Base-by-base conservation (phyloP, 441 rosid species). In the Pelargonium fulgidum region DNA sequence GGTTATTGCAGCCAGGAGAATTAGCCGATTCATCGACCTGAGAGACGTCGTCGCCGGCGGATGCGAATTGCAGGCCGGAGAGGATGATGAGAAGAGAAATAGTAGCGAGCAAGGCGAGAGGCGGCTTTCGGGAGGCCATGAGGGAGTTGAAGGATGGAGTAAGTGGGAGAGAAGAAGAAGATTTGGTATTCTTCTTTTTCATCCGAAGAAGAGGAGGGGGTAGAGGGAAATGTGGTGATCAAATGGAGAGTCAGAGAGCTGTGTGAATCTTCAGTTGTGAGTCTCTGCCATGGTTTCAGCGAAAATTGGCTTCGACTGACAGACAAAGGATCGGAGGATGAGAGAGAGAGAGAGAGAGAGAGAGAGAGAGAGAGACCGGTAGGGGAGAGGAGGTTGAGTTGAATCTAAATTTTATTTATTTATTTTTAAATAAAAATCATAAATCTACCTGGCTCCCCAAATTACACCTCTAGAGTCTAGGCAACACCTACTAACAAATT, bases 1-100 rank as follows among this genome's bases (percentile, higher is more conserved):
- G 24, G 41, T 61, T 61, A 14, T 61, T 61, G 41, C 64, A 61
- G 16, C 64, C 64, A n/a, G 39, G 64, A 24, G 64, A 61, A 61
- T 61, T 61, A 2, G 64, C 64, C 64, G 64, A 61, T 61, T 61
- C 64, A 61, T 61, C 64, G 64, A 61, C n/a, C 64, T 61, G 64
- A n/a, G 64, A 61, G 41, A 61, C 64, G 29, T 61, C 64, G 33
- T 61, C 64, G 39, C 8, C 64, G 39, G 64, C 64, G 64, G 64
- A 26, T 14, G 64, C 14, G 64, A 61, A 13, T 10, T 59, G 62
- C 24, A 54, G 62, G 11, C 22, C 62, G 22, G 62, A 20, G 24
- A 54, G 62, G 19, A 54, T 17, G 62, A 54, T 54, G n/a, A 7
- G 17, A 8, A 54, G 62, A 54, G 26, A 54, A 54, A 54, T 1